Base-by-base conservation (phyloP, 192 early-diverging fungal species). In the Rhizoclosmatium globosum region DNA sequence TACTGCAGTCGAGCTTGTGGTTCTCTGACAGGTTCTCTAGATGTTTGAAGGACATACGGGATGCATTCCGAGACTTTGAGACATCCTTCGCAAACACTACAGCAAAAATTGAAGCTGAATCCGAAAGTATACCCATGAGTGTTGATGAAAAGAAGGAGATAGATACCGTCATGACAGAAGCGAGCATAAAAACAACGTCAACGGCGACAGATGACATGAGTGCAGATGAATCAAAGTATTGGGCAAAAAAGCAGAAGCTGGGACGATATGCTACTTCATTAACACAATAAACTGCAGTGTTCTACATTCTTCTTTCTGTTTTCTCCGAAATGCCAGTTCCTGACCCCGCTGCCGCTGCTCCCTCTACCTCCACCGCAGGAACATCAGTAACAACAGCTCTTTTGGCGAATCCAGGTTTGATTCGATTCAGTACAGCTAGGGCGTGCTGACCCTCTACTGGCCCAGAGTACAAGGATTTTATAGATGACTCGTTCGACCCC, bases 391-490 rank as follows among this genome's bases (percentile, higher is more conserved):
- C 60, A 62, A 21, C 60, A 39, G 9, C 53, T 56, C 60, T 62
- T 7, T 21, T 62, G 11, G 9, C 60, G 0, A 62, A 62, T 21
- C 60, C 60, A 39, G 60, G 31, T 31, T 31, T 31, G 31, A 31
- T 31, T 31, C 0, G 31, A 31, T 31, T 31, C 31, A 31, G 31
- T 31, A 31, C 31, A 31, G 31, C 31, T 31, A 31, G 31, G 31
- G 31, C 31, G 31, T 31, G 31, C 31, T 31, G 31, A 31, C 31
- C 31, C 31, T 31, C 31, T 31, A 31, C 31, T 31, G 31, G 31
- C 31, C 31, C 31, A 94, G 93, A 93, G 64, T 93, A 92, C 64
- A 81, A 87, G 65, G 88, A 90, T 11, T 94, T 93, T 80, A 68
- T 87, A 47, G 70, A 85, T 13, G 89, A 88, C 60, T 78, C 84